Conservation (phyloP, 768 basidiomycete genomes). For the Suillus spraguei region DNA sequence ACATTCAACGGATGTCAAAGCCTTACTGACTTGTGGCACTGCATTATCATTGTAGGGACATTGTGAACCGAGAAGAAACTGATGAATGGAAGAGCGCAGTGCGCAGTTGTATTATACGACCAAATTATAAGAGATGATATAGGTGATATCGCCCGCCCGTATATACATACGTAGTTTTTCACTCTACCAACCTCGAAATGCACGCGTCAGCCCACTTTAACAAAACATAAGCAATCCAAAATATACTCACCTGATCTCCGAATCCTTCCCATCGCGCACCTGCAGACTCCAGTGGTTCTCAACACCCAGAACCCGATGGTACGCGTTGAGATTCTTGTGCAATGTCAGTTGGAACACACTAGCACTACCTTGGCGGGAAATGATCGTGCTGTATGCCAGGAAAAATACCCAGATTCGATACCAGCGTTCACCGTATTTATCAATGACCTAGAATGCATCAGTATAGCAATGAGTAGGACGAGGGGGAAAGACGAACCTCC, state of each 20-base stretch:
- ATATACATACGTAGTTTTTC: background rate
- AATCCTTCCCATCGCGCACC: slow-evolving; percentile 39
- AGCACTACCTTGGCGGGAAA: slow-evolving; percentile 82
- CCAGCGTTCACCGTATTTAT: slow-evolving; percentile 44
- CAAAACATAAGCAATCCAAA: background rate
- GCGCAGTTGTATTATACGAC: too few relatives aligned
- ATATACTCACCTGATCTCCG: background rate
- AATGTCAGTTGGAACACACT: slow-evolving; percentile 97
- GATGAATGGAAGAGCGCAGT: too few relatives aligned
- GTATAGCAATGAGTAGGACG: background rate
- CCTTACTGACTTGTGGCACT: too few relatives aligned
- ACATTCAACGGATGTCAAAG: too few relatives aligned
- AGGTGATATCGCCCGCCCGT: background rate
- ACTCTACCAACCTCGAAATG: background rate
- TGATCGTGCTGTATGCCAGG: slow-evolving; percentile 90
- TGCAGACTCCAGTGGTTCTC: slow-evolving; percentile 81
- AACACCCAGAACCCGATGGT: slow-evolving; percentile 87
- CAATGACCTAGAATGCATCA: slow-evolving; percentile 21
- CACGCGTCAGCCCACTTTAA: background rate
- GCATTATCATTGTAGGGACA: too few relatives aligned
- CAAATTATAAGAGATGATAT: too few relatives aligned
- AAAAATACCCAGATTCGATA: slow-evolving; percentile 97
- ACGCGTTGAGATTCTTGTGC: slow-evolving; percentile 98
- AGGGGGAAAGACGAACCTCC: slow-evolving; percentile 45
- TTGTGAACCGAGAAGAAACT: too few relatives aligned